phyloP scores from a whole-genome alignment of 2,329 filamentous ascomycete species.

The Diaporthe vaccinii region DNA sequence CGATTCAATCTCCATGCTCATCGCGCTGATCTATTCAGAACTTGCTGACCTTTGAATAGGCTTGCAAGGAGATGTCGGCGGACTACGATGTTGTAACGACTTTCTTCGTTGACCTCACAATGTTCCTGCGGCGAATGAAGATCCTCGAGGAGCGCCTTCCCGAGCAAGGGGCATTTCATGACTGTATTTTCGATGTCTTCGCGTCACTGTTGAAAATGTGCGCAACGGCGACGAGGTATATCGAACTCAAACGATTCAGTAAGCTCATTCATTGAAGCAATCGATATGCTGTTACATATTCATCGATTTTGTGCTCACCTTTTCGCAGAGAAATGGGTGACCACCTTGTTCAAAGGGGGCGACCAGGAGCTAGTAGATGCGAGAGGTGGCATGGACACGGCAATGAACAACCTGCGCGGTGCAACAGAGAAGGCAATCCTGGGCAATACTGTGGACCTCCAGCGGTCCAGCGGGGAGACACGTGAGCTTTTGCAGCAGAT shows the following conservation, averaged over 20 bases:
- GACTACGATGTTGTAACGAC: constrained; percentile 16
- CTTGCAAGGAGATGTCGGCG: constrained; percentile 11
- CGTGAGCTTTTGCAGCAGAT: constrained; percentile 1
- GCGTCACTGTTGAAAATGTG: constrained; percentile 51
- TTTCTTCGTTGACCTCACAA: constrained; percentile 17
- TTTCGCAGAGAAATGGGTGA: constrained; percentile 8
- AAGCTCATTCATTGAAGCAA: neutral
- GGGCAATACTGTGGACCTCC: neutral
- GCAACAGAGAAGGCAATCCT: constrained; percentile 11
- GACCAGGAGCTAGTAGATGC: neutral
- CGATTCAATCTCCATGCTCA: too few relatives aligned
- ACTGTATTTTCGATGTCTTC: constrained; percentile 54
- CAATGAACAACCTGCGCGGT: neutral
- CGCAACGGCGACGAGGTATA: constrained; percentile 52
- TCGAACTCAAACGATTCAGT: constrained; percentile 51
- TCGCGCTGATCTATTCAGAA: neutral
- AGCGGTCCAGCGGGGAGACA: neutral
- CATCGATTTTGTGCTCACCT: neutral
- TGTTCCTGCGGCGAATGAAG: constrained; percentile 15
- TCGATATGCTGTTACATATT: too few relatives aligned
- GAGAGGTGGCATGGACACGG: neutral
- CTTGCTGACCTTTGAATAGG: neutral
- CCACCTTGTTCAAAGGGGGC: neutral
- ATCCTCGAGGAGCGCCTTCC: constrained; percentile 48
- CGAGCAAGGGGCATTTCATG: constrained; percentile 48